phyloP scores from a whole-genome alignment of 805 yeast genomes.

The Isabelozyma rhagii region DNA sequence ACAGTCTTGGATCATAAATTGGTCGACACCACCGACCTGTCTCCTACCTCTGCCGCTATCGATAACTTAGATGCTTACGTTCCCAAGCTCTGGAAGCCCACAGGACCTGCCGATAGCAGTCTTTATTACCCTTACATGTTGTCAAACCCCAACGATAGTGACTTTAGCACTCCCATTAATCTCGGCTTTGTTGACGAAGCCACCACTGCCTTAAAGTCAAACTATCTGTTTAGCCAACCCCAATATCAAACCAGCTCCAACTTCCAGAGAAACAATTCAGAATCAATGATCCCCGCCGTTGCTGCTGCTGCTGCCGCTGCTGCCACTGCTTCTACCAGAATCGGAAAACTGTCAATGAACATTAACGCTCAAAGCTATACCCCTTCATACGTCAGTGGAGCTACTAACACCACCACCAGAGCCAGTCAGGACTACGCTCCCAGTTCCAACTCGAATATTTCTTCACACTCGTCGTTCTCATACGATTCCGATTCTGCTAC shows the following conservation, averaged over 20 bases:
- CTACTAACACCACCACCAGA: not conserved
- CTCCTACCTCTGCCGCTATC: not conserved
- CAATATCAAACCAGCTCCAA: not conserved
- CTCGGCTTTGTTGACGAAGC: not conserved
- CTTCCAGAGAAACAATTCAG: constrained; percentile 2
- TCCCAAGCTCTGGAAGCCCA: not conserved
- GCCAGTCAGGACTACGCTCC: not conserved
- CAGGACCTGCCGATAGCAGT: not conserved
- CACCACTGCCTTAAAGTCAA: not conserved
- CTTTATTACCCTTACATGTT: not conserved
- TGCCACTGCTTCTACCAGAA: not conserved
- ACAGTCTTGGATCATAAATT: not conserved
- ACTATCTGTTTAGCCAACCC: not conserved
- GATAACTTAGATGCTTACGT: not conserved
- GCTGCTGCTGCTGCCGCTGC: not conserved
- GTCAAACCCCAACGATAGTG: not conserved
- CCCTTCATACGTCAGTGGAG: constrained; percentile 12
- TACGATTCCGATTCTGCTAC: not conserved
- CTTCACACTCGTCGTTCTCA: not conserved
- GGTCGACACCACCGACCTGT: not conserved
- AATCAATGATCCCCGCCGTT: not conserved
- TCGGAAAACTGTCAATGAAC: constrained; percentile 13
- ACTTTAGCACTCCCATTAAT: not conserved
- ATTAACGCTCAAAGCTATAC: constrained; percentile 30
- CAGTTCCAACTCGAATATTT: not conserved